Base-by-base conservation (phyloP, 2,329 filamentous ascomycete species). In the Colletotrichum limetticola region DNA sequence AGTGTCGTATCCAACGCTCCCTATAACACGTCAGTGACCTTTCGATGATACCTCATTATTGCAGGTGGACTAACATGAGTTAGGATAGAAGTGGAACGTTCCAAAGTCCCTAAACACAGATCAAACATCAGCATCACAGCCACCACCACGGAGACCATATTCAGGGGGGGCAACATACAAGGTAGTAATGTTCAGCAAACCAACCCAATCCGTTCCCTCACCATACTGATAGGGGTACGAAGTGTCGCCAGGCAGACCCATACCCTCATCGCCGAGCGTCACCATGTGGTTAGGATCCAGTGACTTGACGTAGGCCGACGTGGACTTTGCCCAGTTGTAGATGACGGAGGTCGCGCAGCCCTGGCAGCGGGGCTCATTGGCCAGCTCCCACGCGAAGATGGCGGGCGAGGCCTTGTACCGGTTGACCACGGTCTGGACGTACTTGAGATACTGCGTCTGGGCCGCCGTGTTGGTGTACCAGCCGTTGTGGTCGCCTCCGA, bases 251-350 rank as follows among this genome's bases (percentile, higher is more conserved):
- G 83, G 81, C 24, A 85, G 80, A 2, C 83, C 84, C 74, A 87
- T 84, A 8, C 84, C 84, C 71, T 85, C 91, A 76, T 92, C 91
- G 28, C 91, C 91, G 4, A 91, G 84, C 0, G 88, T 87, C 32
- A 93, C 90, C 86, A 93, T 87, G 80, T 93, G 91, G 67, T 87
- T 81, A 1, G 85, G 75, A 77, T 93, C 91, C 14, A 93, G 83
- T 14, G 83, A 86, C 80, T 93, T 93, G 80, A 93, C 89, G 78
- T 92, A 93, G 26, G 85, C 83, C 26, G 89, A 91, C 2, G 87
- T 89, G 5, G 81, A 80, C 53, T 84, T 82, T 22, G 90, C 90
- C 92, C 91, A 93, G 74, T 89, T 87, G 46, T 85, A 87, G 72
- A 93, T 84, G 26, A 91, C 85, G 8, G 86, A 85, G 1, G 88